Evolutionary conservation across 2,329 filamentous ascomycete genomes (phyloP), one percentile per base, ranked within the genome.

Genomic region (Lecanicillium sp.): DNA sequence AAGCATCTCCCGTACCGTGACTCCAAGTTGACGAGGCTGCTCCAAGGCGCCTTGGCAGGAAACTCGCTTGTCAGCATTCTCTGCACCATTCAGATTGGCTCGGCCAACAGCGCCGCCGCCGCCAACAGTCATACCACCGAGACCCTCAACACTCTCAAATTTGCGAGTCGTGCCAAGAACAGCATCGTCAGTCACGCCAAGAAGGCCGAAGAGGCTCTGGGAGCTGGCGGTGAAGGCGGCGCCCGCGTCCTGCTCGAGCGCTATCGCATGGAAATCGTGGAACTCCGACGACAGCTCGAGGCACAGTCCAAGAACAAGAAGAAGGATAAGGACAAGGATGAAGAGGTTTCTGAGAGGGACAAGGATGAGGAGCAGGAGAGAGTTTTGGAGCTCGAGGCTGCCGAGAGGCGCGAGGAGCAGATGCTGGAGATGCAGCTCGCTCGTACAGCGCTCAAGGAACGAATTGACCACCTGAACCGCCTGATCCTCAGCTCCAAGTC

Each of bases 391-490:
- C 81, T 85, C 57, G 88, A 96, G 66, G 86, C 87, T 7, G 84
- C 90, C 56, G 80, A 88, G 56, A 82, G 90, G 32, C 93, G 96
- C 57, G 90, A 96, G 62, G 93, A 97, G 69, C 93, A 98, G 66
- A 91, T 98, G 78, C 75, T 98, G 47, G 93, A 98, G 67, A 97
- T 98, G 87, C 93, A 98, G 64, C 78, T 98, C 39, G 93, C 93
- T 26, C 83, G 93, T 35, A 98, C 93, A 1, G 93, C 93, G 1
- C 71, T 98, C 47, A 98, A 97, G 65, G 93, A 98, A 71, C 84
- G 93, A 24, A 98, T 98, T 58, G 90, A 96, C 63, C 93, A 98
- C 66, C 75, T 98, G 39, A 98, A 97, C 67, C 84, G 91, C 40
- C 74, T 98, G 42, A 97, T 98, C 54, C 71, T 98, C 51, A 95